Conservation (phyloP, 192 early-diverging fungal genomes). For the Allomyces arbusculus region DNA sequence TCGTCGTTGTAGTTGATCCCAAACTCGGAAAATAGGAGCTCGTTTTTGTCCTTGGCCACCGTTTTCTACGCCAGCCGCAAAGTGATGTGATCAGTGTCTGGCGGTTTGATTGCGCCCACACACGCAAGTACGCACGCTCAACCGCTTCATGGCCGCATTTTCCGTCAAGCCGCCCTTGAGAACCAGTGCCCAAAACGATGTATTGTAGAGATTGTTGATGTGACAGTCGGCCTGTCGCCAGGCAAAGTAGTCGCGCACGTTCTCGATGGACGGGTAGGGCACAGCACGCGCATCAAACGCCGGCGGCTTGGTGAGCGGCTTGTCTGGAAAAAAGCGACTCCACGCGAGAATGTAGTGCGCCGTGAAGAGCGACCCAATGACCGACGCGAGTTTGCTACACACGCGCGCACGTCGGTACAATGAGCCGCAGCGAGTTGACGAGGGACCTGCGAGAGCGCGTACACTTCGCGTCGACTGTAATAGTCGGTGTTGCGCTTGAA, state of each 20-base stretch:
- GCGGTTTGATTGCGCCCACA: not conserved
- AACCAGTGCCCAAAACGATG: conserved; percentile 80
- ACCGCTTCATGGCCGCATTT: conserved; percentile 47
- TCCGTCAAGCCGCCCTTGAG: conserved; percentile 38
- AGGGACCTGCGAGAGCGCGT: conserved; percentile 1
- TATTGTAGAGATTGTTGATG: conserved; percentile 93
- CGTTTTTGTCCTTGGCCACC: conserved; percentile 73
- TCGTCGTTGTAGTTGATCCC: conserved; percentile 71
- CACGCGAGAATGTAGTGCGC: conserved; percentile 68
- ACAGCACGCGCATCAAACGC: conserved; percentile 83
- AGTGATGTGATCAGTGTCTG: not conserved
- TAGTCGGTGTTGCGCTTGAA: conserved; percentile 37
- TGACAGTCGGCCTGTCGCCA: conserved; percentile 95
- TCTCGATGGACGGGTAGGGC: conserved; percentile 58
- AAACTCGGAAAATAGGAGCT: conserved; percentile 65
- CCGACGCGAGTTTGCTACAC: conserved; percentile 55
- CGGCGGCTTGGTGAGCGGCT: conserved; percentile 49
- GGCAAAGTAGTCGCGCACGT: conserved; percentile 73
- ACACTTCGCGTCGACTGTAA: conserved; percentile 48
- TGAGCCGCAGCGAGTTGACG: conserved; percentile 4
- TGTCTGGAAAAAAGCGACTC: conserved; percentile 45
- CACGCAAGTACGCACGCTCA: conserved; percentile 29
- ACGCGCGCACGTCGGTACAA: conserved; percentile 6
- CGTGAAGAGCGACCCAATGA: conserved; percentile 68
- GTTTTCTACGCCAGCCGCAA: conserved; percentile 36